phyloP scores from a whole-genome alignment of 1,139 yeast genomes.

The Nakaseomyces uthaithaninus region DNA sequence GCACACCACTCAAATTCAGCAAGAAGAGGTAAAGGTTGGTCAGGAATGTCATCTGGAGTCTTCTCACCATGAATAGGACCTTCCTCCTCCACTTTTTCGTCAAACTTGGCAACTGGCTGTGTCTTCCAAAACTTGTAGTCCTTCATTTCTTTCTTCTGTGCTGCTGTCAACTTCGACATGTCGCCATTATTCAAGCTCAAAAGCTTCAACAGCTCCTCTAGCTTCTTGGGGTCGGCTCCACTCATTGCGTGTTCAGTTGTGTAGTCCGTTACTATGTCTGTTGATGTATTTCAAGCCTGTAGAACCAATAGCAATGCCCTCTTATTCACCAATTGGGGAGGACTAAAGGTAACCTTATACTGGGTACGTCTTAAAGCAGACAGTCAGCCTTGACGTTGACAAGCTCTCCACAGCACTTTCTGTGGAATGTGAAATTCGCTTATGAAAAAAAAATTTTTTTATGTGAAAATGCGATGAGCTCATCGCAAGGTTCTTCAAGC shows the following conservation, averaged over 20 bases:
- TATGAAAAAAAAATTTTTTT: too few relatives aligned
- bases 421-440: too few relatives aligned
- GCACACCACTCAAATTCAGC: slow-evolving; percentile 84
- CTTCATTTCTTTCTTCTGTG: slow-evolving; percentile 66
- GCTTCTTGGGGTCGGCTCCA: slow-evolving; percentile 14
- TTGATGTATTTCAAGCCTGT: too few relatives aligned
- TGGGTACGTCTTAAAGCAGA: too few relatives aligned
- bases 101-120: slow-evolving; percentile 82
- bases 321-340: too few relatives aligned
- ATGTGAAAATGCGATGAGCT: slow-evolving; percentile 16
- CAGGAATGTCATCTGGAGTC: slow-evolving; percentile 63
- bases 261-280: too few relatives aligned
- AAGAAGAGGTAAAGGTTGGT: slow-evolving; percentile 60
- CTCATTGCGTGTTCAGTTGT: neutral
- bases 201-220: slow-evolving; percentile 34
- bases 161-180: slow-evolving; percentile 38
- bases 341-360: too few relatives aligned
- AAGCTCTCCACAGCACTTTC: too few relatives aligned
- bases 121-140: slow-evolving; percentile 97
- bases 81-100: slow-evolving; percentile 56
- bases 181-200: slow-evolving; percentile 39
- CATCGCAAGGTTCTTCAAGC: slow-evolving; percentile 2
- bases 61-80: slow-evolving; percentile 75
- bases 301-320: too few relatives aligned
- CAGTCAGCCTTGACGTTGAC: too few relatives aligned